Percentiles rank a stretch among this genome's conserved stretches.
Evolutionary conservation across 2,329 filamentous ascomycete species (phyloP).

Genomic region (Trichothecium roseum): DNA sequence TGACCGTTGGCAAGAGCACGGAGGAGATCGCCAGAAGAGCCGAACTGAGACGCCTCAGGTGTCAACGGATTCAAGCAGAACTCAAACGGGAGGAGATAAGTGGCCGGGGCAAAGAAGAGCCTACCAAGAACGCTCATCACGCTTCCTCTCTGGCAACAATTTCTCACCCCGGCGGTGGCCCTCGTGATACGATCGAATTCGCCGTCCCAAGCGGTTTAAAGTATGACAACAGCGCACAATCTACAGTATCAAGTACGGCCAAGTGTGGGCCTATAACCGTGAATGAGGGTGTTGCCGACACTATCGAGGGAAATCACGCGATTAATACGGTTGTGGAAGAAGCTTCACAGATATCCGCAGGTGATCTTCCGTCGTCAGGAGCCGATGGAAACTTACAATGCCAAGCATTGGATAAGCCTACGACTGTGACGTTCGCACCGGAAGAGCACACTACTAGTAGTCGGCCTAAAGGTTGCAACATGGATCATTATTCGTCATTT

Average conservation of each 20-base stretch:
- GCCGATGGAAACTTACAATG: too few species aligned
- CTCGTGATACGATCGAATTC: conserved; percentile 35
- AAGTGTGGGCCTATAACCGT: not conserved
- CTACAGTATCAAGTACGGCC: not conserved
- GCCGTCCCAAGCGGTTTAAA: conserved; percentile 1
- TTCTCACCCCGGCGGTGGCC: conserved; percentile 24
- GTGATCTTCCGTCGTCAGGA: too few species aligned
- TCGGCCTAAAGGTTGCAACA: too few species aligned
- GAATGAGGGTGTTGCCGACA: too few species aligned
- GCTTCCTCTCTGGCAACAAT: conserved; percentile 16
- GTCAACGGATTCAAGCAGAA: conserved; percentile 48
- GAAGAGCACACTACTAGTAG: too few species aligned
- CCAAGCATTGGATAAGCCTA: too few species aligned
- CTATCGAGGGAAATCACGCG: too few species aligned
- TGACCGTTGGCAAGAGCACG: conserved; percentile 33
- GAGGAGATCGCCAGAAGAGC: conserved; percentile 44
- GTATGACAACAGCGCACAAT: not conserved
- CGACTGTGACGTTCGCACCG: too few species aligned
- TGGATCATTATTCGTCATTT: too few species aligned
- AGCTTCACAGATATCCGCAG: too few species aligned
- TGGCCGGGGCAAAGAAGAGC: conserved; percentile 15
- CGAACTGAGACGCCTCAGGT: conserved; percentile 43
- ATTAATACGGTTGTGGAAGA: too few species aligned
- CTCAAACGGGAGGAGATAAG: conserved; percentile 34
- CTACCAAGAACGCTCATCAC: conserved; percentile 11